phyloP scores from a whole-genome alignment of 441 rosid species.

The Cnidoscolus chayamansa region DNA sequence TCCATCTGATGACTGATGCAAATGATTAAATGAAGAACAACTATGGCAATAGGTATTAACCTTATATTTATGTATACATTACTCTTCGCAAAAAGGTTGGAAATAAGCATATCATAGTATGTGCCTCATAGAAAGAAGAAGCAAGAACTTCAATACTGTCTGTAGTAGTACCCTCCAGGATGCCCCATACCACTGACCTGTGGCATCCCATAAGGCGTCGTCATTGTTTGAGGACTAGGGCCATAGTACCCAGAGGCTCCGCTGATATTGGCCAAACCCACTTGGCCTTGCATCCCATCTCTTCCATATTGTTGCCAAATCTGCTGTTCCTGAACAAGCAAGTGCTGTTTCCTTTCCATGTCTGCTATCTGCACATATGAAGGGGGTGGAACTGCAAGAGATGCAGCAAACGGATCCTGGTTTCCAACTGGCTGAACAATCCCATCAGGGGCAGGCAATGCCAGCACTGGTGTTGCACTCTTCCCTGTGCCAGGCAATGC shows the following conservation, averaged over 20 bases:
- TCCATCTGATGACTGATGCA: not conserved
- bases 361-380: constrained; percentile 66
- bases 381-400: constrained; percentile 52
- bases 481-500: constrained; percentile 67
- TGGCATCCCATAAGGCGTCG: constrained; percentile 53
- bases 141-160: constrained; percentile 24
- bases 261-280: constrained; percentile 34
- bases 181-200: constrained; percentile 40
- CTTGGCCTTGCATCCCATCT: constrained; percentile 57
- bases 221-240: constrained; percentile 24
- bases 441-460: constrained; percentile 59
- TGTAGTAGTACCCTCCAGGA: constrained; percentile 44
- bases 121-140: constrained; percentile 7
- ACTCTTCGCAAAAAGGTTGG: not conserved
- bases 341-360: constrained; percentile 55
- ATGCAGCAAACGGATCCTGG: constrained; percentile 57
- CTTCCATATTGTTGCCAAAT: constrained; percentile 52
- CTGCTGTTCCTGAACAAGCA: constrained; percentile 51
- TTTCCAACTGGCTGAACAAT: constrained; percentile 43
- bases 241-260: constrained; percentile 33
- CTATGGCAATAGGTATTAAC: not conserved
- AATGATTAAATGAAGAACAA: not conserved
- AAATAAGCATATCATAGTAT: not conserved
- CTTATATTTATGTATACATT: not conserved
- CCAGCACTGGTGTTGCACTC: constrained; percentile 42